A percentile compares a stretch with the other conserved stretches of the same genome.
Evolutionary conservation across 352 stramenopile genomes (phyloP).

Genomic region (Phytophthora macrochlamydospora): DNA sequence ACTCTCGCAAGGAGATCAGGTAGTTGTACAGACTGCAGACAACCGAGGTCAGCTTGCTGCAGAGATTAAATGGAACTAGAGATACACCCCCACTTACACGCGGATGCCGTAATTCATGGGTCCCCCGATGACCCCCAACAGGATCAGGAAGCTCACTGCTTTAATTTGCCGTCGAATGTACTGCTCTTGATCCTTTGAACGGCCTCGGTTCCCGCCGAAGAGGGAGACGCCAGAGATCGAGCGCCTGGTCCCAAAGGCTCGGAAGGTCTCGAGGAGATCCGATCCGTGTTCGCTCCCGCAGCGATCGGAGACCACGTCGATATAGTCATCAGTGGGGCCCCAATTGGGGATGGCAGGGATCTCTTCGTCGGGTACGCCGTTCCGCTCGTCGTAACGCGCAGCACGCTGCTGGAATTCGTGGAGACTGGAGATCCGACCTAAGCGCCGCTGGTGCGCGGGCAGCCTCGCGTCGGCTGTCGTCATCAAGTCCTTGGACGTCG

Average conservation of each 20-base stretch:
- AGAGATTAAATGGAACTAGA: background rate
- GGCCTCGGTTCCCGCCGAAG: constrained; percentile 49
- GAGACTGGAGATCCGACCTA: constrained; percentile 67
- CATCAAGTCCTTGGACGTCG: constrained; percentile 15
- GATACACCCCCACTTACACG: constrained; percentile 25
- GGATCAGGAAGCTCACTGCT: constrained; percentile 68
- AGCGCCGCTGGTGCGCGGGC: constrained; percentile 65
- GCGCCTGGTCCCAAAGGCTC: constrained; percentile 42
- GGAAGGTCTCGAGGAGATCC: constrained; percentile 39
- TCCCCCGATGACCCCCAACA: constrained; percentile 77
- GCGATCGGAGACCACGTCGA: constrained; percentile 21
- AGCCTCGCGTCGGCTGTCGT: constrained; percentile 26
- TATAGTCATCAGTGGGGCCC: constrained; percentile 5
- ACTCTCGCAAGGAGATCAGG: constrained; percentile 39
- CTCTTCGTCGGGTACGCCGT: constrained; percentile 4
- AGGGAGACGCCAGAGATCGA: constrained; percentile 53
- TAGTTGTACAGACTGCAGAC: constrained; percentile 31
- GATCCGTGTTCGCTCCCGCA: constrained; percentile 30
- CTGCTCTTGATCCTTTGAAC: constrained; percentile 42
- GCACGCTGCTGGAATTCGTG: constrained; percentile 80
- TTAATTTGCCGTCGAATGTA: constrained; percentile 67
- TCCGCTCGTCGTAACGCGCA: constrained; percentile 42
- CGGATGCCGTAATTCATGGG: constrained; percentile 72
- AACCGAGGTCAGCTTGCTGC: too few relatives aligned
- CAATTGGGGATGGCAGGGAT: too few relatives aligned